Percentiles rank a stretch among this genome's conserved stretches.
Evolutionary conservation across 148 eudicot species (phyloP).

Genomic region (Chenopodium formosanum): DNA sequence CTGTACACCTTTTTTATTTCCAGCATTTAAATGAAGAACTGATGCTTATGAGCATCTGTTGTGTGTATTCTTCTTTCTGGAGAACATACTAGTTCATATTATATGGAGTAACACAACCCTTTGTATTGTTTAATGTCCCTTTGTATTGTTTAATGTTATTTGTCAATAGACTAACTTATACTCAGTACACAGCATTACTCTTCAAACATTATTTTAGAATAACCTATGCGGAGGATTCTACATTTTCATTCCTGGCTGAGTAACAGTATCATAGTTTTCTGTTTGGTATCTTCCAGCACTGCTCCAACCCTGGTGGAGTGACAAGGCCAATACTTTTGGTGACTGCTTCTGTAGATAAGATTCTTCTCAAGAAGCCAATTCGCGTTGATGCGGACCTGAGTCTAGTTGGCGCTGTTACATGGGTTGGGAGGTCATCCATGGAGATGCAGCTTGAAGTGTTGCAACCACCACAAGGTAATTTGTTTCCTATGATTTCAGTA

Average conservation of each 20-base stretch:
- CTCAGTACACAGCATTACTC: not conserved
- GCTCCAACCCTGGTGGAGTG: slow-evolving; percentile 48
- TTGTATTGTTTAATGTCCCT: not conserved
- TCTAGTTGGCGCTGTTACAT: slow-evolving; percentile 81
- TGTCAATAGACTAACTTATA: not conserved
- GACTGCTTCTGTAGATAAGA: slow-evolving; percentile 94
- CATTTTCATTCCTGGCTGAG: not conserved
- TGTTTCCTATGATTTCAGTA: not conserved
- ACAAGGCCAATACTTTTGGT: slow-evolving; percentile 65
- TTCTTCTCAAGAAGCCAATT: slow-evolving; percentile 78
- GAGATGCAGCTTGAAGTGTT: slow-evolving; percentile 85
- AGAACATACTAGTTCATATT: not conserved
- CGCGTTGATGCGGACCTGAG: slow-evolving; percentile 60
- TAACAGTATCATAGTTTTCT: not conserved
- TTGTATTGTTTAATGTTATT: not conserved
- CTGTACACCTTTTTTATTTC: not conserved
- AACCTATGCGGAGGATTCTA: not conserved
- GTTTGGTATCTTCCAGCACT: slow-evolving; percentile 52
- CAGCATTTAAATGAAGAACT: not conserved
- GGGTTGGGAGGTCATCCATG: slow-evolving; percentile 96
- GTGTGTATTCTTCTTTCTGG: not conserved
- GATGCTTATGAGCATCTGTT: not conserved
- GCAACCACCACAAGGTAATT: slow-evolving; percentile 61
- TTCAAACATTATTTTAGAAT: not conserved
- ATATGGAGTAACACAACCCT: not conserved